Evolutionary conservation across 345 rosid genomes (phyloP), one percentile per base, ranked within the genome.

Genomic region (Combretum micranthum): DNA sequence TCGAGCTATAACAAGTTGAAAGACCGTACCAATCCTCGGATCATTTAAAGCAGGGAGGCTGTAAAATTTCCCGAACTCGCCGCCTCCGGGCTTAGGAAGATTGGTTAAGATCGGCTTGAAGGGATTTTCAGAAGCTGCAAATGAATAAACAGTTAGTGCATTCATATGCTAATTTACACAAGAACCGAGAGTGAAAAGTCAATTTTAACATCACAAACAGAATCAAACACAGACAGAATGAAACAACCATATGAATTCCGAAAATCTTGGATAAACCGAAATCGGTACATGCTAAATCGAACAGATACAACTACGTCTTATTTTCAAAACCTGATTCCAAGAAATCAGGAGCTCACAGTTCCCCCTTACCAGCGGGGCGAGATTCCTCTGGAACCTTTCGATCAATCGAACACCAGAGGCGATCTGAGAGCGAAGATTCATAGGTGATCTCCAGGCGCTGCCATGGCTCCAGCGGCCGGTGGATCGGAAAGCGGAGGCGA

Each of bases 51-150:
- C 86, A 42, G 90, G 84, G 54, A 87, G 55, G 37, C 88, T 78
- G 52, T 76, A 87, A 70, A 78, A 90, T 44, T 90, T 85, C 58
- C 93, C 97, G 56, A 75, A 87, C 65, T 81, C 85, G 22, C 88
- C 93, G 49, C 97, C 95, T 0, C 74, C 82, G 52, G 90, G 90
- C 75, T 79, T 87, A 45, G 96, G 87, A 62, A 90, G 93, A 58
- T 74, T 63, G 22, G 87, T 81, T 47, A 83, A 67, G 44, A 85
- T 68, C 46, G 56, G 85, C 75, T 84, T 78, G 79, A 75, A 90
- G 47, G 88, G 69, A 80, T 84, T 83, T 18, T 85, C 96, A 47
- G 88, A 47, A 69, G 84, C 97, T 83, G 81, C 53, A 4, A 22
- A 32, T 7, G 39, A 32, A 32, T 11, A 32, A 2, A 11, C 39